These are phyloP conservation scores for Peronospora destructor DNA, from an alignment of 352 stramenopile genomes.

Conservation along the genomic window DNA sequence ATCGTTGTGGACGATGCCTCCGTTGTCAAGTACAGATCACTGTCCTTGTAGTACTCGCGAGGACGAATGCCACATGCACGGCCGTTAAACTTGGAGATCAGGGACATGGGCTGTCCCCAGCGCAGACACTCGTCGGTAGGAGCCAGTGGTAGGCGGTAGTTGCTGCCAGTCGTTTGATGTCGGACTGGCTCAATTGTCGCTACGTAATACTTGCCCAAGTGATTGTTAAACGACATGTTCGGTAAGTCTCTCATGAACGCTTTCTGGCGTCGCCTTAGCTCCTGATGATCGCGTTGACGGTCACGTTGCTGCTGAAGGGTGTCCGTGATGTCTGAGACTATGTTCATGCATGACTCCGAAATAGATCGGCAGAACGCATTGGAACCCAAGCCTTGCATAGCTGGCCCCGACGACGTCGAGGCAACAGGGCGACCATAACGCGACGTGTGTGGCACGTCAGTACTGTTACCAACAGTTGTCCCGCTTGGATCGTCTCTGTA, in stretches of 20 bases:
- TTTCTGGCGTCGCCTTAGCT: slow-evolving; percentile 42
- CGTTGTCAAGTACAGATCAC: slow-evolving; percentile 64
- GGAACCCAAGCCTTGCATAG: slow-evolving; percentile 14
- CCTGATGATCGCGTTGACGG: slow-evolving; percentile 39
- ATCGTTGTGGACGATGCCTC: slow-evolving; percentile 50
- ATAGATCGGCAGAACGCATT: slow-evolving; percentile 36
- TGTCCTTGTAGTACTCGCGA: slow-evolving; percentile 75
- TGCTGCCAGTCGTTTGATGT: slow-evolving; percentile 29
- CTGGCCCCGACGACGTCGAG: slow-evolving; percentile 30
- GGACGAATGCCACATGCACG: slow-evolving; percentile 52
- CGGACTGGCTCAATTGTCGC: slow-evolving; percentile 39
- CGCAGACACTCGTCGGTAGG: slow-evolving; percentile 39
- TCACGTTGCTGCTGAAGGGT: slow-evolving; percentile 39
- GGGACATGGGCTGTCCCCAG: slow-evolving; percentile 56
- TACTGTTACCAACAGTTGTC: slow-evolving; percentile 6
- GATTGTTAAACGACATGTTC: slow-evolving; percentile 69
- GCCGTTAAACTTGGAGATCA: slow-evolving; percentile 50
- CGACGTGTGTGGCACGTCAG: slow-evolving; percentile 6
- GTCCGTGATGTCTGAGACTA: slow-evolving; percentile 35
- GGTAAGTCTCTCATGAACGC: slow-evolving; percentile 59
- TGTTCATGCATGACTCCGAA: slow-evolving; percentile 38
- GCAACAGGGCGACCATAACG: slow-evolving; percentile 34
- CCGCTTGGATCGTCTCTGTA: slow-evolving; percentile 16
- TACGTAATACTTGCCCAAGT: slow-evolving; percentile 53
- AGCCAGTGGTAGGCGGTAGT: slow-evolving; percentile 23